Conservation (phyloP, 345 rosid species). For the Rhizophora apiculata region DNA sequence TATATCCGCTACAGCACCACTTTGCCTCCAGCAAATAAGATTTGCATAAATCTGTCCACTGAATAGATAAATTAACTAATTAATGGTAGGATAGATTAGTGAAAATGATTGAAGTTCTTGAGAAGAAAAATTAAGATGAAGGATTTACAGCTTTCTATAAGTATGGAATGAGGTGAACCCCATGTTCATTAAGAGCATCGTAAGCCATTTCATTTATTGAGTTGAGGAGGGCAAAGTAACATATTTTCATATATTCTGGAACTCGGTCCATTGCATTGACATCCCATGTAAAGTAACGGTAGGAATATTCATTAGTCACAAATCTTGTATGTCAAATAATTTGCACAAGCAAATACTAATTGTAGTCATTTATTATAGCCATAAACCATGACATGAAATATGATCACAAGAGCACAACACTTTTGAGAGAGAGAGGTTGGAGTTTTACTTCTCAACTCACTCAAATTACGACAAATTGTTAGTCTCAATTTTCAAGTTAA, state of each 20-base stretch:
- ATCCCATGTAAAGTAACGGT: slow-evolving; percentile 53
- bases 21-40: slow-evolving; percentile 13
- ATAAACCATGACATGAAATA: too few relatives aligned
- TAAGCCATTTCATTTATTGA: slow-evolving; percentile 32
- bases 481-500: too few relatives aligned
- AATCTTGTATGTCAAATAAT: too few relatives aligned
- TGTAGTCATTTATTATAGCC: too few relatives aligned
- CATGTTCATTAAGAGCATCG: slow-evolving; percentile 29
- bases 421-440: too few relatives aligned
- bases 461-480: too few relatives aligned
- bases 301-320: too few relatives aligned
- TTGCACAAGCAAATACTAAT: too few relatives aligned
- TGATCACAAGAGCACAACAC: too few relatives aligned
- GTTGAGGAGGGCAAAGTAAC: slow-evolving; percentile 34
- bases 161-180: slow-evolving; percentile 29
- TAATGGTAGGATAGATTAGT: too few relatives aligned
- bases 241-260: slow-evolving; percentile 44
- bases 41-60: slow-evolving; percentile 21
- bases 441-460: too few relatives aligned
- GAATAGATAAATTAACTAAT: not conserved
- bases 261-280: slow-evolving; percentile 31
- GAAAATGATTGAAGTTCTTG: not conserved
- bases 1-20: slow-evolving; percentile 8
- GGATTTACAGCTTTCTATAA: slow-evolving; percentile 34
- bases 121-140: not conserved